phyloP scores from a whole-genome alignment of 805 yeast species.

The Cyberlindnera suaveolens region DNA sequence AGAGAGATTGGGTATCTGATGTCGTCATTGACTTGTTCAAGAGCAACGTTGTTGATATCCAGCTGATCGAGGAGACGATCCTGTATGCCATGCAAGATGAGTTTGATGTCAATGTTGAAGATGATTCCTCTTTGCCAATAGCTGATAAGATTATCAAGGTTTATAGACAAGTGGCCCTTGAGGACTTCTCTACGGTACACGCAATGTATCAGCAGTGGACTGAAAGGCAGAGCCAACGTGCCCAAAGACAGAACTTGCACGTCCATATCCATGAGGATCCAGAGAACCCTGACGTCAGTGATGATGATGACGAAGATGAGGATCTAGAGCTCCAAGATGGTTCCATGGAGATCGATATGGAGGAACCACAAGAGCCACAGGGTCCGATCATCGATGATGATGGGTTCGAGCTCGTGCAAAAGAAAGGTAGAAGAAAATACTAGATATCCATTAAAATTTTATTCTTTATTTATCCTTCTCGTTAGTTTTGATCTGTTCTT shows the following conservation, averaged over 20 bases:
- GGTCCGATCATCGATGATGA: slow-evolving; percentile 86
- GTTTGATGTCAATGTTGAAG: slow-evolving; percentile 83
- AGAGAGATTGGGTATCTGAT: slow-evolving; percentile 92
- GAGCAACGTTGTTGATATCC: slow-evolving; percentile 63
- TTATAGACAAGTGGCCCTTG: slow-evolving; percentile 56
- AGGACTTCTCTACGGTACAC: slow-evolving; percentile 52
- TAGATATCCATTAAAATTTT: background rate
- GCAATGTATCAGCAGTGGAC: slow-evolving; percentile 53
- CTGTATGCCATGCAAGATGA: slow-evolving; percentile 92
- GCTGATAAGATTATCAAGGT: slow-evolving; percentile 60
- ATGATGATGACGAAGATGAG: slow-evolving; percentile 33
- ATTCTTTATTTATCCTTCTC: slow-evolving; percentile 30
- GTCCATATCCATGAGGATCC: slow-evolving; percentile 56
- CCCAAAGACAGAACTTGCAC: slow-evolving; percentile 23
- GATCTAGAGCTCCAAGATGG: slow-evolving; percentile 21
- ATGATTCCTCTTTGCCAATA: slow-evolving; percentile 74
- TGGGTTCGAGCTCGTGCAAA: slow-evolving; percentile 86
- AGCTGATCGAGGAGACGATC: slow-evolving; percentile 77
- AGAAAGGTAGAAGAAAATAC: slow-evolving; percentile 46
- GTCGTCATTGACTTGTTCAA: slow-evolving; percentile 72
- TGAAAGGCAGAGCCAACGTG: slow-evolving; percentile 38
- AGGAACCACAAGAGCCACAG: slow-evolving; percentile 27
- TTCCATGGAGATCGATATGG: slow-evolving; percentile 34
- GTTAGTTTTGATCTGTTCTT: slow-evolving; percentile 28
- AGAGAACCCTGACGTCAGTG: slow-evolving; percentile 50